Conservation (phyloP, 2,329 filamentous ascomycete species). For the Paraconiothyrium sp. region DNA sequence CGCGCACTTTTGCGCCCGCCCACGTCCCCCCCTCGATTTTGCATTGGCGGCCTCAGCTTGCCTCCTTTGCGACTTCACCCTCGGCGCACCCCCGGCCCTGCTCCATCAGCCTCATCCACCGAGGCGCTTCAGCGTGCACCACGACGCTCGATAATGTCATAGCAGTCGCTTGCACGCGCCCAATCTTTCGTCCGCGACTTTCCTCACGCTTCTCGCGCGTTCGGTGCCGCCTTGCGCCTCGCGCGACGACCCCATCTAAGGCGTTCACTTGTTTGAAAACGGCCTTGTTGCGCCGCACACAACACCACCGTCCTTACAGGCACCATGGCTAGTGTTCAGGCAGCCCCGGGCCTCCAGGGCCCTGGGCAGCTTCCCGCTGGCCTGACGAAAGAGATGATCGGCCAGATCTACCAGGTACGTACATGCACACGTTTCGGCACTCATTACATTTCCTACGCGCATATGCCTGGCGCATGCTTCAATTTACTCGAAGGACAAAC, state of each 20-base stretch:
- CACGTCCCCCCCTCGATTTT: slow-evolving; percentile 38
- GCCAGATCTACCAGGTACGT: slow-evolving; percentile 75
- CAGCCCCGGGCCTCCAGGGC: slow-evolving; percentile 73
- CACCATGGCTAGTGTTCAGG: slow-evolving; percentile 82
- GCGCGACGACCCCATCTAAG: slow-evolving; percentile 32
- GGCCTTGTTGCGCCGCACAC: slow-evolving; percentile 26
- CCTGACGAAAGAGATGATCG: slow-evolving; percentile 79
- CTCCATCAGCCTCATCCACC: slow-evolving; percentile 45
- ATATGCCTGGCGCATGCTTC: slow-evolving; percentile 14
- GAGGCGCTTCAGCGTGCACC: slow-evolving; percentile 36
- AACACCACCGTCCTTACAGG: slow-evolving; percentile 23
- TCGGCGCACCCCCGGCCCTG: slow-evolving; percentile 40
- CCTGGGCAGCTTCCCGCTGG: slow-evolving; percentile 70
- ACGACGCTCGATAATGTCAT: slow-evolving; percentile 48
- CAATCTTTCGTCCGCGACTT: slow-evolving; percentile 34
- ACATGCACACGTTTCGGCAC: slow-evolving; percentile 7
- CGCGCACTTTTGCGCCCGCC: slow-evolving; percentile 40
- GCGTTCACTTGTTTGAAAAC: slow-evolving; percentile 22
- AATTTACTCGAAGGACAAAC: slow-evolving; percentile 22
- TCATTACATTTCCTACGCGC: slow-evolving; percentile 20
- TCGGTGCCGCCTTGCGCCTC: slow-evolving; percentile 24
- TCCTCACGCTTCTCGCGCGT: slow-evolving; percentile 36
- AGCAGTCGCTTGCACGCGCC: slow-evolving; percentile 39
- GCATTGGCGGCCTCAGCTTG: slow-evolving; percentile 38
- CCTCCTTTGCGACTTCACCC: slow-evolving; percentile 44